Evolutionary conservation across 75 land plant species (phyloP).

Genomic region (Cryptomeria japonica): DNA sequence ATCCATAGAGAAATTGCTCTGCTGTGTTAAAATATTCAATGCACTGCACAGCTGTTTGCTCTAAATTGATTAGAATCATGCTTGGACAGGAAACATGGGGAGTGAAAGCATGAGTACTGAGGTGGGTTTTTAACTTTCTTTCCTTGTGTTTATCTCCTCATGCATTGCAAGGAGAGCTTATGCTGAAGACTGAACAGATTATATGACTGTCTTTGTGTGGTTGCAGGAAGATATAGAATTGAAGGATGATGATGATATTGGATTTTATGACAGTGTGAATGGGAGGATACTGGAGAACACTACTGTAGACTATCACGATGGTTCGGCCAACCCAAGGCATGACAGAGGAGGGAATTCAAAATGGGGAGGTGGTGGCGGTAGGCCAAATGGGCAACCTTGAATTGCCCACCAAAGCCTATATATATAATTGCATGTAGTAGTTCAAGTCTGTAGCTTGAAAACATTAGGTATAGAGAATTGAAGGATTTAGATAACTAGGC

Average conservation of each 20-base stretch:
- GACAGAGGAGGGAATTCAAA: neutral
- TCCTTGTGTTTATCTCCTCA: neutral
- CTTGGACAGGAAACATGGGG: neutral
- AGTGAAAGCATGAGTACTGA: neutral
- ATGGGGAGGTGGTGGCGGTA: too few species aligned
- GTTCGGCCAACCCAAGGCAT: neutral
- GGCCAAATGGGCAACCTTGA: neutral
- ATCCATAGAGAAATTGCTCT: neutral
- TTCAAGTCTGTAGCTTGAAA: neutral
- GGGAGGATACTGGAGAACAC: neutral
- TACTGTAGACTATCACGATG: neutral
- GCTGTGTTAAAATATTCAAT: neutral
- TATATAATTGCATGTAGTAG: neutral
- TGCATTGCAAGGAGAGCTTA: neutral
- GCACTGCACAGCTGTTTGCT: neutral
- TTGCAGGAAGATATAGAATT: neutral
- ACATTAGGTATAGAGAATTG: neutral
- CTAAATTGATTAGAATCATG: neutral
- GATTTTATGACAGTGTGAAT: neutral
- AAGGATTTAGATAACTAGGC: neutral
- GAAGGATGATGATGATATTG: neutral
- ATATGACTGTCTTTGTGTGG: neutral
- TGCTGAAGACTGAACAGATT: neutral
- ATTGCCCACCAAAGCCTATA: neutral
- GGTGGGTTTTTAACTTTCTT: neutral